These are phyloP conservation scores for Candida krabiensis DNA, from an alignment of 805 yeast genomes.

Conservation along the genomic window DNA sequence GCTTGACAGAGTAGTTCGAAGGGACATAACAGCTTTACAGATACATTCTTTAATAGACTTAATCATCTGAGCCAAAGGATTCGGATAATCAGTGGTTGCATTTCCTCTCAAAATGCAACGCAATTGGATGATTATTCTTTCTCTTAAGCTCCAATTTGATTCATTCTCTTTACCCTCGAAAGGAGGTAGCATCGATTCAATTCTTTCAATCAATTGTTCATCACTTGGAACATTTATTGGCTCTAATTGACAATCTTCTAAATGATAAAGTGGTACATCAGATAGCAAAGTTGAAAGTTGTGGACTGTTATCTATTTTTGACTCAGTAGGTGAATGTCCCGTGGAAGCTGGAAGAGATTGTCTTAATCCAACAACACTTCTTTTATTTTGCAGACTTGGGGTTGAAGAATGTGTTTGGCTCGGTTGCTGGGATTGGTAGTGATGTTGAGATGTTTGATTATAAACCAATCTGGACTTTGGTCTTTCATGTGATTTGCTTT, in stretches of 20 bases:
- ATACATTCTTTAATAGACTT: constrained; percentile 56
- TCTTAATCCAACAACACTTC: constrained; percentile 2
- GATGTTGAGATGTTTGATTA: constrained; percentile 5
- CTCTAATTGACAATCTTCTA: constrained; percentile 35
- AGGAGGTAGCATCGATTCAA: constrained; percentile 30
- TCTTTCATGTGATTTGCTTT: constrained; percentile 4
- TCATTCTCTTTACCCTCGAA: constrained; percentile 85
- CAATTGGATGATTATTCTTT: constrained; percentile 54
- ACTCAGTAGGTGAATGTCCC: background rate
- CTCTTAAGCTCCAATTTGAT: constrained; percentile 79
- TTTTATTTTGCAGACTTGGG: constrained; percentile 5
- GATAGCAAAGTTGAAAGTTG: constrained; percentile 3
- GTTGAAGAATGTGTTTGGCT: background rate
- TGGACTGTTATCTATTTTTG: background rate
- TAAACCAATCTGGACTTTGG: constrained; percentile 15
- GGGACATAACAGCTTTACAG: constrained; percentile 63
- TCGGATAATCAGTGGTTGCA: constrained; percentile 35
- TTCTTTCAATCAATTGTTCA: constrained; percentile 28
- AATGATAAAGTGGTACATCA: constrained; percentile 21
- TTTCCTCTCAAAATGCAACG: constrained; percentile 65
- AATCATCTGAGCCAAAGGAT: constrained; percentile 28
- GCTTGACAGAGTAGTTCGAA: constrained; percentile 79
- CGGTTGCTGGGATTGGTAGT: constrained; percentile 3
- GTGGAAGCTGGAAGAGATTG: background rate
- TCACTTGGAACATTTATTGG: constrained; percentile 32